These are phyloP conservation scores for Trebouxia sp. DNA, from an alignment of 139 green algal species.

Conservation along the genomic window DNA sequence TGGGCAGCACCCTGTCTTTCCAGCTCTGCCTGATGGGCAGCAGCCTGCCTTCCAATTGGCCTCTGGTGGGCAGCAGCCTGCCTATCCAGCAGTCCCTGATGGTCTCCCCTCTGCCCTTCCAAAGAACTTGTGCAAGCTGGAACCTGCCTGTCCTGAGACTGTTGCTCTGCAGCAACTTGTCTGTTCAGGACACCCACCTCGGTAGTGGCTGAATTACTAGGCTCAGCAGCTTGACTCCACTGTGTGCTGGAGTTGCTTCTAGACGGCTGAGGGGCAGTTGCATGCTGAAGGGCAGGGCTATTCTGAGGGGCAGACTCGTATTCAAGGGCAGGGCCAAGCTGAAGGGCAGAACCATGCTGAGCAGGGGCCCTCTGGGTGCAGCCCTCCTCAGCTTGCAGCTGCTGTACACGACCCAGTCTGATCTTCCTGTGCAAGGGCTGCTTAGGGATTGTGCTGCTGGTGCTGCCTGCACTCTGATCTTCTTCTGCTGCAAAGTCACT, in stretches of 20 bases:
- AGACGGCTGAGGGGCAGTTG: too few species aligned
- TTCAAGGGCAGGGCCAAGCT: too few species aligned
- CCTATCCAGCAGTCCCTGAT: too few species aligned
- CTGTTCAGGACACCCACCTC: too few species aligned
- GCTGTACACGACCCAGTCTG: background rate
- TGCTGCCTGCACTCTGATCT: slow-evolving; percentile 11
- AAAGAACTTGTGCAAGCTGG: background rate
- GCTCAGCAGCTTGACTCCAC: background rate
- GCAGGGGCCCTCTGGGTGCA: background rate
- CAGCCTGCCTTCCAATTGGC: background rate
- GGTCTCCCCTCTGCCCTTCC: background rate
- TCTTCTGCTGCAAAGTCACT: background rate
- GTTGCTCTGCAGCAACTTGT: too few species aligned
- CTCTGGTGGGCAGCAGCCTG: background rate
- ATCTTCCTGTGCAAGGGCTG: background rate
- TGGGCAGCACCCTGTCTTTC: background rate
- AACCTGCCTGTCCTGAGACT: background rate
- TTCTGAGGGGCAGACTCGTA: too few species aligned
- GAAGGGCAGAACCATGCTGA: too few species aligned
- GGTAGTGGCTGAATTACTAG: too few species aligned
- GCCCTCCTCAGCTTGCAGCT: background rate
- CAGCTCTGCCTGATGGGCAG: background rate
- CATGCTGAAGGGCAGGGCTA: too few species aligned
- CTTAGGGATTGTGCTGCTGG: background rate
- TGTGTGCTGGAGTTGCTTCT: background rate